Evolutionary conservation across 2,329 filamentous ascomycete species (phyloP).

Genomic region (Colletotrichum paranaense): DNA sequence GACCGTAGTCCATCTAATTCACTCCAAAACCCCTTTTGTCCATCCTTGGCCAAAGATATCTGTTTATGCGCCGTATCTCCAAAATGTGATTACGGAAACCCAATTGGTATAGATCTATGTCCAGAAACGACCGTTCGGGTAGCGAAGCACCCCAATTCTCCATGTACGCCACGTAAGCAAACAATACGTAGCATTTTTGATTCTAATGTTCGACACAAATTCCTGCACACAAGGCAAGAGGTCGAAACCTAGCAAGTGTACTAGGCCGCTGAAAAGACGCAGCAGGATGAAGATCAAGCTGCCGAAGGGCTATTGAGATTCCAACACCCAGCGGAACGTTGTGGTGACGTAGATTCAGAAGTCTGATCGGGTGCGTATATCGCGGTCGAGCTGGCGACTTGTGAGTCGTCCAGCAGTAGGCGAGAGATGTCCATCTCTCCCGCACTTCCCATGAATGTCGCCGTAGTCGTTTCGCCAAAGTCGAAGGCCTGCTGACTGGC

Average conservation of each 20-base stretch:
- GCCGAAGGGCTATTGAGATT: neutral
- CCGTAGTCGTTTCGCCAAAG: constrained; percentile 53
- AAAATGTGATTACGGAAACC: constrained; percentile 8
- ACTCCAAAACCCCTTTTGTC: constrained; percentile 1
- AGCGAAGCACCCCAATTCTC: constrained; percentile 5
- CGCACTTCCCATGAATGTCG: constrained; percentile 53
- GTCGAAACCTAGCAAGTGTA: neutral
- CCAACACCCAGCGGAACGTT: neutral
- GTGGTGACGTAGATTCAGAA: constrained; percentile 27
- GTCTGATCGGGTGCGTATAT: constrained; percentile 41
- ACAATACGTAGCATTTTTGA: constrained; percentile 25
- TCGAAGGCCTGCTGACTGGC: constrained; percentile 50
- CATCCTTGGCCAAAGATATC: constrained; percentile 20
- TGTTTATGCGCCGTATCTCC: constrained; percentile 32
- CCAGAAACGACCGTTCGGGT: constrained; percentile 33
- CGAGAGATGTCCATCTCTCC: constrained; percentile 73
- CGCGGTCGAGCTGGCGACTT: constrained; percentile 40
- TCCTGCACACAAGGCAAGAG: neutral
- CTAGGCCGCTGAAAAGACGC: neutral
- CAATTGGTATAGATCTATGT: constrained; percentile 26
- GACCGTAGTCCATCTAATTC: constrained; percentile 32
- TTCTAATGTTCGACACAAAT: constrained; percentile 3
- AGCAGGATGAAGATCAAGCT: neutral
- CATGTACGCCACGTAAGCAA: constrained; percentile 30
- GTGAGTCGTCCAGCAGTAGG: constrained; percentile 66